Conservation (phyloP, 331 rosid species). For the Quercus lobata region DNA sequence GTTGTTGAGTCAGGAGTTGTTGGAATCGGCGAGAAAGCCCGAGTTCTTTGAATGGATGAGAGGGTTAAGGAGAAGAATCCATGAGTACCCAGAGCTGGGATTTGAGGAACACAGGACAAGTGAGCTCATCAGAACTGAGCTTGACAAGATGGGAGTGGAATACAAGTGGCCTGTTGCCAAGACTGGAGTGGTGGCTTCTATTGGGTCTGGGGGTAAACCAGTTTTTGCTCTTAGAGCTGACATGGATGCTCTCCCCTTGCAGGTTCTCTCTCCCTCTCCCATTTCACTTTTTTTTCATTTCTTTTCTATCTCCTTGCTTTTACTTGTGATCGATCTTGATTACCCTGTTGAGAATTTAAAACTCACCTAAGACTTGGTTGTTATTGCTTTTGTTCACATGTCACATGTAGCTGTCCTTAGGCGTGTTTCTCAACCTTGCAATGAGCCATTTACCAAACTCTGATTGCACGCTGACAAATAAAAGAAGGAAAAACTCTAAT, state of each 20-base stretch:
- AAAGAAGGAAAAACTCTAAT: too few species aligned
- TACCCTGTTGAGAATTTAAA: too few species aligned
- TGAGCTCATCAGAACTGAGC: constrained; percentile 48
- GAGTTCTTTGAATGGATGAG: constrained; percentile 44
- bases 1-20: constrained; percentile 15
- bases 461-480: too few species aligned
- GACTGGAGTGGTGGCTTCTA: constrained; percentile 53
- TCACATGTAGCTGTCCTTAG: too few species aligned
- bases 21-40: constrained; percentile 26
- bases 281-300: background rate
- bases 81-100: constrained; percentile 41
- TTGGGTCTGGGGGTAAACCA: constrained; percentile 47
- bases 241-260: constrained; percentile 66
- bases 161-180: constrained; percentile 56
- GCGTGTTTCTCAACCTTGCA: too few species aligned
- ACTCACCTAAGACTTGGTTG: too few species aligned
- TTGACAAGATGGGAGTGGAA: constrained; percentile 32
- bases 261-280: constrained; percentile 18
- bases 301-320: background rate
- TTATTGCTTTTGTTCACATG: too few species aligned
- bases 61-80: constrained; percentile 36
- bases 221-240: constrained; percentile 62
- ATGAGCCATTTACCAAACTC: too few species aligned
- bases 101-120: constrained; percentile 43
- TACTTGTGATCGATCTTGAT: too few species aligned